These are phyloP conservation scores for Chalaropsis thielavioides DNA, from an alignment of 2,329 filamentous ascomycete species.

Conservation along the genomic window DNA sequence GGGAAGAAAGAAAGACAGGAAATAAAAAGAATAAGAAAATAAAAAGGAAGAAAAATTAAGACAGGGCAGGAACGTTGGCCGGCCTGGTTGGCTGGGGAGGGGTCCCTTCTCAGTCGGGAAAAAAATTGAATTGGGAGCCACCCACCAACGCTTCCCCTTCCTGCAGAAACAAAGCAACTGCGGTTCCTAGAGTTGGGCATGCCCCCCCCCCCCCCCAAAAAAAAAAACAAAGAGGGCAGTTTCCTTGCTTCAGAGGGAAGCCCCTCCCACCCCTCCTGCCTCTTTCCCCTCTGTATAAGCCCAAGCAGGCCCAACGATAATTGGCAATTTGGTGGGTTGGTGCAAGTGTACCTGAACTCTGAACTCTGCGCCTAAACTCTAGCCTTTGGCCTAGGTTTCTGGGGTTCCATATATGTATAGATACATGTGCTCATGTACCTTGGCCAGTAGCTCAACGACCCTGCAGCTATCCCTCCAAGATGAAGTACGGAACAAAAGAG, in stretches of 20 bases:
- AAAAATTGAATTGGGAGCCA: background rate
- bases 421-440: background rate
- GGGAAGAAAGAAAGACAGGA: background rate
- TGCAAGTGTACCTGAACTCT: background rate
- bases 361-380: background rate
- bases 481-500: background rate
- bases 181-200: no score
- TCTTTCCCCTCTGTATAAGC: background rate
- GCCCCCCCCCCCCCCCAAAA: background rate
- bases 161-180: no score
- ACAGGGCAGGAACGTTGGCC: background rate
- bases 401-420: no score
- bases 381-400: background rate
- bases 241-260: background rate
- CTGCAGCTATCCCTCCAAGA: background rate
- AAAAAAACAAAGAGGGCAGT: background rate
- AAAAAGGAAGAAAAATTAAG: constrained; percentile 1
- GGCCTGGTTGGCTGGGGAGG: background rate
- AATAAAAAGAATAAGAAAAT: background rate
- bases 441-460: no score
- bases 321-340: background rate
- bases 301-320: background rate
- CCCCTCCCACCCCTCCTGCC: background rate
- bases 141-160: background rate
- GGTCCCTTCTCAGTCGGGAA: background rate